phyloP scores from a whole-genome alignment of 495 filamentous ascomycete genomes.

The Neurospora sp. region DNA sequence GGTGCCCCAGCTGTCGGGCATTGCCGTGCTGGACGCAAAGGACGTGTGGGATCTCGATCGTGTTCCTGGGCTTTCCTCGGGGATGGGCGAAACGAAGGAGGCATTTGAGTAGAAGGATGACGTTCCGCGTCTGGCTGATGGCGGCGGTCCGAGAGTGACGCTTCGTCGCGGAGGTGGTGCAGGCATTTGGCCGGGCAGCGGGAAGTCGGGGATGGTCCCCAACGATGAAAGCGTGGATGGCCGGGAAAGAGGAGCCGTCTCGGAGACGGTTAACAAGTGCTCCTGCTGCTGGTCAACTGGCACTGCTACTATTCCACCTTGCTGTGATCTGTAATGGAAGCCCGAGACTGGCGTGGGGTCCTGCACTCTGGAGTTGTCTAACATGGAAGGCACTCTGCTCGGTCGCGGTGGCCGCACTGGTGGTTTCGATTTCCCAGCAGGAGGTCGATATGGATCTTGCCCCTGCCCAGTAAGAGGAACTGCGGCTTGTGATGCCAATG shows the following conservation, averaged over 20 bases:
- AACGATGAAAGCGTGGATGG: slow-evolving; percentile 46
- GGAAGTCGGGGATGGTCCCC: slow-evolving; percentile 53
- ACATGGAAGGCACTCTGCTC: slow-evolving; percentile 44
- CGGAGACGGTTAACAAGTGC: slow-evolving; percentile 20
- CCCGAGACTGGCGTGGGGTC: slow-evolving; percentile 32
- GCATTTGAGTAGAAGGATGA: slow-evolving; percentile 62
- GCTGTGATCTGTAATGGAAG: slow-evolving; percentile 41
- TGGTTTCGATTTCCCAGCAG: slow-evolving; percentile 43
- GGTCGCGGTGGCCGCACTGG: slow-evolving; percentile 61
- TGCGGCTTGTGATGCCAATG: slow-evolving; percentile 14
- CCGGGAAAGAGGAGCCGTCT: slow-evolving; percentile 26
- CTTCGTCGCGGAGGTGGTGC: slow-evolving; percentile 37
- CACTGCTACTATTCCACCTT: slow-evolving; percentile 19
- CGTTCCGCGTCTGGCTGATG: slow-evolving; percentile 56
- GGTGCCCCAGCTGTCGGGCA: slow-evolving; percentile 59
- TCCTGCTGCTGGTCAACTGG: slow-evolving; percentile 15
- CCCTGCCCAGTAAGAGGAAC: slow-evolving; percentile 19
- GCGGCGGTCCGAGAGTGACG: slow-evolving; percentile 52
- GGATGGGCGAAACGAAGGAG: slow-evolving; percentile 82
- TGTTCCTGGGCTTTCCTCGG: slow-evolving; percentile 54
- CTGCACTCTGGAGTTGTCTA: slow-evolving; percentile 39
- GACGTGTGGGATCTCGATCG: slow-evolving; percentile 54
- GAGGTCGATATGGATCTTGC: slow-evolving; percentile 36
- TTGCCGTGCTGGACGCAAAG: slow-evolving; percentile 71
- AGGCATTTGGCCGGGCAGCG: slow-evolving; percentile 34